Conservation (phyloP, 1,284 basidiomycete species). For the Marasmius fiardii region DNA sequence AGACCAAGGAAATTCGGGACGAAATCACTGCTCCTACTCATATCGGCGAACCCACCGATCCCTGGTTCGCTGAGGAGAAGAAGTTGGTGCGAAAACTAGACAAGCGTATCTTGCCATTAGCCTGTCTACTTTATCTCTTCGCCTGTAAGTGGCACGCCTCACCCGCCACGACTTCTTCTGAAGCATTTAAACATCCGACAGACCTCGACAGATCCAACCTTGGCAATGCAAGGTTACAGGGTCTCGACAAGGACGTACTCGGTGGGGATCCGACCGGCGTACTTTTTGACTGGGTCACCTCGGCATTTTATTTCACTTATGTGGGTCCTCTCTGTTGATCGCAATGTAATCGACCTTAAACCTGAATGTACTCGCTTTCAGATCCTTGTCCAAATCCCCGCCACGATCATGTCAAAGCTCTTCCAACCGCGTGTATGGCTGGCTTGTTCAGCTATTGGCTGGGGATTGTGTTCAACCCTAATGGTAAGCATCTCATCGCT, state of each 20-base stretch:
- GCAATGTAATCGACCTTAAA: not conserved
- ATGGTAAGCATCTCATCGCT: conserved; percentile 45
- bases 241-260: conserved; percentile 59
- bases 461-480: conserved; percentile 67
- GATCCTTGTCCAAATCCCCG: conserved; percentile 73
- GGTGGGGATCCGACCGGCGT: conserved; percentile 64
- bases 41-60: not conserved
- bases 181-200: conserved; percentile 23
- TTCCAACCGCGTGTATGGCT: conserved; percentile 66
- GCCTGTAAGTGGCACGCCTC: conserved; percentile 52
- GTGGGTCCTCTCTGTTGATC: conserved; percentile 33
- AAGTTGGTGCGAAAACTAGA: conserved; percentile 65
- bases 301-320: conserved; percentile 75
- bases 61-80: conserved; percentile 41
- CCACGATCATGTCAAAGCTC: conserved; percentile 62
- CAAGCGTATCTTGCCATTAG: conserved; percentile 62
- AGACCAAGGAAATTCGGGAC: conserved; percentile 4
- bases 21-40: not conserved
- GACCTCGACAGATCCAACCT: conserved; percentile 73
- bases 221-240: conserved; percentile 74
- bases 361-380: conserved; percentile 22
- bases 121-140: conserved; percentile 70
- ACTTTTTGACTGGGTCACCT: conserved; percentile 72
- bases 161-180: not conserved
- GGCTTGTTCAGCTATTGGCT: conserved; percentile 61